Conservation (phyloP, 2,329 filamentous ascomycete species). For the Sclerotinia glacialis region DNA sequence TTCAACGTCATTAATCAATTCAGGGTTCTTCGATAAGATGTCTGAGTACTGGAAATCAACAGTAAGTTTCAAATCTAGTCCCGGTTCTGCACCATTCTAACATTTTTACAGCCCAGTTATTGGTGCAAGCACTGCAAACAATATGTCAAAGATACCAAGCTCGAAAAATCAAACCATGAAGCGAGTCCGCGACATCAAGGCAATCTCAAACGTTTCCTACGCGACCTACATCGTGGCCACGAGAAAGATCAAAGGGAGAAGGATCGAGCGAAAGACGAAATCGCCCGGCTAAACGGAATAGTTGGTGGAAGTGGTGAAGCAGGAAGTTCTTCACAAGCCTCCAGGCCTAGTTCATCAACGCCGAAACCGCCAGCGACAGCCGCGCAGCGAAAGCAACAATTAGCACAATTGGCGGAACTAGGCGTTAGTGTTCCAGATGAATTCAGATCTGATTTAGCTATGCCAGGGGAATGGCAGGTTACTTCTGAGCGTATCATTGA, state of each 20-base stretch:
- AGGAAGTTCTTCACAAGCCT: conserved; percentile 31
- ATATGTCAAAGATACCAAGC: conserved; percentile 87
- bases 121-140: conserved; percentile 97
- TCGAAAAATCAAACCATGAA: conserved; percentile 88
- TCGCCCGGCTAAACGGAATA: conserved; percentile 80
- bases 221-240: conserved; percentile 81
- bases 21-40: conserved; percentile 52
- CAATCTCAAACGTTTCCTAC: conserved; percentile 82
- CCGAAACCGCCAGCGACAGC: conserved; percentile 45
- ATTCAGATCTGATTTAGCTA: conserved; percentile 75
- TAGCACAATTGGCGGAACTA: conserved; percentile 83
- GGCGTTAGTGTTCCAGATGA: conserved; percentile 81
- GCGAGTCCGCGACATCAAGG: conserved; percentile 80
- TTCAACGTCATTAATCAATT: background rate
- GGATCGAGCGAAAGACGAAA: conserved; percentile 77
- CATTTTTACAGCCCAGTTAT: conserved; percentile 66
- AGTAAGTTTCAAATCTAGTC: conserved; percentile 42
- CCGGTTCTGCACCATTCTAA: conserved; percentile 24
- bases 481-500: conserved; percentile 43
- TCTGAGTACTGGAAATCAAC: conserved; percentile 99
- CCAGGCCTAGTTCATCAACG: conserved; percentile 33
- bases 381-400: conserved; percentile 74
- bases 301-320: conserved; percentile 48
- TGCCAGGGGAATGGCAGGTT: conserved; percentile 84
- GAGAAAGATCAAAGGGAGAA: conserved; percentile 79